Evolutionary conservation across 495 filamentous ascomycete genomes (phyloP).

Genomic region (Pyrenopolyporus hunteri): DNA sequence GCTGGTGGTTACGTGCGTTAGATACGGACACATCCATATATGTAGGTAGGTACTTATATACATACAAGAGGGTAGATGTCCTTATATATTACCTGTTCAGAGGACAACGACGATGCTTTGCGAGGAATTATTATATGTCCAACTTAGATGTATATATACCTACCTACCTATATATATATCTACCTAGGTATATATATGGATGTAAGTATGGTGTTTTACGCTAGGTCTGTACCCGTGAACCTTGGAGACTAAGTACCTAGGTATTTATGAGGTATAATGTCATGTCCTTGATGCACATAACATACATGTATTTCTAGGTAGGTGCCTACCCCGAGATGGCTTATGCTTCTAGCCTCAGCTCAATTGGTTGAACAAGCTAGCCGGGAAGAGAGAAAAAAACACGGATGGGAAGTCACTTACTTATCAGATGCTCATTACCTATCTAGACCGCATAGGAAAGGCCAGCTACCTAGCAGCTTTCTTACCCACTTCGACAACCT

Average conservation of each 20-base stretch:
- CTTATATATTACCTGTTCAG: no score
- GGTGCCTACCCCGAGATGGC: conserved; percentile 5
- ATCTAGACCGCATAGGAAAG: conserved; percentile 14
- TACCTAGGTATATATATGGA: neutral
- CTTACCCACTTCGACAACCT: no score
- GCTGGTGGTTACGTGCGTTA: neutral
- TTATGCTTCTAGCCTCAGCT: conserved; percentile 8
- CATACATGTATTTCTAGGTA: no score
- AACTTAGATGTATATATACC: neutral
- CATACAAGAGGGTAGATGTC: neutral
- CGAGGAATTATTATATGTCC: neutral
- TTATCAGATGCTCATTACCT: conserved; percentile 24
- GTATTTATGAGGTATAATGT: no score
- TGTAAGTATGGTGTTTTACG: no score
- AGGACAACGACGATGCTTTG: neutral
- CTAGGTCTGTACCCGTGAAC: neutral
- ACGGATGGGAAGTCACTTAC: neutral
- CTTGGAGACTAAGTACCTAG: no score
- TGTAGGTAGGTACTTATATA: no score
- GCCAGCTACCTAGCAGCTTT: neutral
- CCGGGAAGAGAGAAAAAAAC: conserved; percentile 4
- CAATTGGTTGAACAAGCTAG: conserved; percentile 6
- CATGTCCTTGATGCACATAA: no score
- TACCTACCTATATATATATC: neutral
- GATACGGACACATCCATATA: no score